Conservation (phyloP, 305 asterid genomes). For the Galium porrigens region DNA sequence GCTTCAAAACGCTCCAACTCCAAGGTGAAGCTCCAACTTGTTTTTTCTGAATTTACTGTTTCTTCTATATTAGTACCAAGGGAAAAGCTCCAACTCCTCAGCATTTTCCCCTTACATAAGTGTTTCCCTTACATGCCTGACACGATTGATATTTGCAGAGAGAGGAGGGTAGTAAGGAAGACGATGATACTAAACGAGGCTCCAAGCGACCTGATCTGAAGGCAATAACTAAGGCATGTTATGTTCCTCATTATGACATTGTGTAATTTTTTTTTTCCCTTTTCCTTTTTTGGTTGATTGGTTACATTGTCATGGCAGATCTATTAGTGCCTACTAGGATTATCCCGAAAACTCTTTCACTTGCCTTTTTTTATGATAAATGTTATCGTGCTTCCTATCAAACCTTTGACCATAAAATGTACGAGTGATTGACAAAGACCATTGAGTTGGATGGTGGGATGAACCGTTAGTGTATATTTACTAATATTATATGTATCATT, state of each 20-base stretch:
- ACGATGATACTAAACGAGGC: conserved; percentile 21
- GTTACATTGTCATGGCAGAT: neutral
- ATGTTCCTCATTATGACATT: conserved; percentile 12
- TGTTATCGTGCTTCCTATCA: neutral
- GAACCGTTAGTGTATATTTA: neutral
- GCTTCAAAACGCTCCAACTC: neutral
- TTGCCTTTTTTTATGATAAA: neutral
- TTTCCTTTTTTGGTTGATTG: too few relatives aligned
- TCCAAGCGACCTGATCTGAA: conserved; percentile 70
- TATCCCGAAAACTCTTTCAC: neutral
- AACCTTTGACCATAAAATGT: too few relatives aligned
- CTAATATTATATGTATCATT: neutral
- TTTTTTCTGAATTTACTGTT: too few relatives aligned
- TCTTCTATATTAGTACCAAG: too few relatives aligned
- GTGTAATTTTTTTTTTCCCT: too few relatives aligned
- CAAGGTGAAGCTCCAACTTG: neutral
- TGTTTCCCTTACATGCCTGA: too few relatives aligned
- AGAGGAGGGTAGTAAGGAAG: conserved; percentile 13
- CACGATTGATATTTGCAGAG: conserved; percentile 28
- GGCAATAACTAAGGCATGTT: conserved; percentile 50
- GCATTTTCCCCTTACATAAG: too few relatives aligned
- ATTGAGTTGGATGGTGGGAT: too few relatives aligned
- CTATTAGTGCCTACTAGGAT: neutral
- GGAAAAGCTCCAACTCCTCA: too few relatives aligned
- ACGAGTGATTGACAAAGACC: too few relatives aligned